Evolutionary conservation across 2,329 filamentous ascomycete species (phyloP).

Genomic region (Diaporthe velutina): DNA sequence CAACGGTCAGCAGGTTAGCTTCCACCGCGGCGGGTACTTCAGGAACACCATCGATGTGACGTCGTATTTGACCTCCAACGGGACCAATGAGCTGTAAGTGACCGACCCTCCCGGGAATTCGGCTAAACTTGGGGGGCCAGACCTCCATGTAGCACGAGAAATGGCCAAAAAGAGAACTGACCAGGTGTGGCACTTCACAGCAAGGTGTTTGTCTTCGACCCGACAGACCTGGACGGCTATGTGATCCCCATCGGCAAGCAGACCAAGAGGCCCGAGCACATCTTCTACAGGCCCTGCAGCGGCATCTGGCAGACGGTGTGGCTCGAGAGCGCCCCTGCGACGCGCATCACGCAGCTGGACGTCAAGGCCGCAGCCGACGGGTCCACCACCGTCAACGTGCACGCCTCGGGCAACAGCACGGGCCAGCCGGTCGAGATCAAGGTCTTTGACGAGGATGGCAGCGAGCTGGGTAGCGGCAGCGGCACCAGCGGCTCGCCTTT

Average conservation of each 20-base stretch:
- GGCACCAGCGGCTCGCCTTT: constrained; percentile 65
- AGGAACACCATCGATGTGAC: constrained; percentile 73
- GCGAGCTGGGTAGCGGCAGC: constrained; percentile 56
- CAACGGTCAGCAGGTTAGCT: constrained; percentile 65
- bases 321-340: constrained; percentile 72
- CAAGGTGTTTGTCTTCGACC: constrained; percentile 75
- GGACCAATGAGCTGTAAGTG: constrained; percentile 67
- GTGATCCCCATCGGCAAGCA: constrained; percentile 78
- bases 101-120: not conserved
- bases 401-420: constrained; percentile 55
- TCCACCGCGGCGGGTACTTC: constrained; percentile 72
- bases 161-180: not conserved
- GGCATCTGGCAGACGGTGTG: constrained; percentile 83
- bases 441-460: constrained; percentile 52
- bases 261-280: constrained; percentile 67
- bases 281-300: constrained; percentile 80
- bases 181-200: constrained; percentile 43
- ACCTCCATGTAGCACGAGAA: not conserved
- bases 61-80: constrained; percentile 52
- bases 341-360: constrained; percentile 71
- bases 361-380: constrained; percentile 69
- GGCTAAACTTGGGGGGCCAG: not conserved
- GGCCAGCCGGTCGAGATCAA: constrained; percentile 49
- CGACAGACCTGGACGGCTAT: constrained; percentile 68
- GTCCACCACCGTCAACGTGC: constrained; percentile 68